phyloP scores from a whole-genome alignment of 2,329 filamentous ascomycete genomes.

The Calonectria ilicicola region DNA sequence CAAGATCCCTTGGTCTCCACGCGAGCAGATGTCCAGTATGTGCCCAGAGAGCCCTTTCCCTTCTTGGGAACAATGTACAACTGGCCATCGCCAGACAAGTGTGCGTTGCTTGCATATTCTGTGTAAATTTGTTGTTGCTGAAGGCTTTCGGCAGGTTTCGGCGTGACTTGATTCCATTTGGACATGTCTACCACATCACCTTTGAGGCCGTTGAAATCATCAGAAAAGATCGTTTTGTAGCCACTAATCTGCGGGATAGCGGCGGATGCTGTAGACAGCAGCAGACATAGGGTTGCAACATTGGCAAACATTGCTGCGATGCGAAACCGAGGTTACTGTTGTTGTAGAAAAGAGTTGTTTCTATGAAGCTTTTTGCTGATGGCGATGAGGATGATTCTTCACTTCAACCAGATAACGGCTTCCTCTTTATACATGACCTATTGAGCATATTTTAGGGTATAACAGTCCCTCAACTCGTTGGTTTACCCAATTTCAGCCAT shows the following conservation, averaged over 20 bases:
- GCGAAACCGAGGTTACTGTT: neutral
- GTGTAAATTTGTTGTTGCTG: neutral
- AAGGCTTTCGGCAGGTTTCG: neutral
- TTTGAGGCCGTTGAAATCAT: neutral
- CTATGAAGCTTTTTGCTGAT: no score
- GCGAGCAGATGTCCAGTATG: constrained; percentile 1
- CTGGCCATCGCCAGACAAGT: constrained; percentile 1
- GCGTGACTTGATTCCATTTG: neutral
- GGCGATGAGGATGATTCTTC: no score
- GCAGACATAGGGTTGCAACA: neutral
- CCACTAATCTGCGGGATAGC: neutral
- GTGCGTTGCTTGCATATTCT: neutral
- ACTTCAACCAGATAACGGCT: neutral
- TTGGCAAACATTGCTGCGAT: neutral
- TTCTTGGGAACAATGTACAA: constrained; percentile 9
- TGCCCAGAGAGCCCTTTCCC: neutral
- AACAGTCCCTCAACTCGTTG: neutral
- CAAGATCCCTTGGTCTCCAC: neutral
- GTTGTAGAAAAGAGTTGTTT: neutral
- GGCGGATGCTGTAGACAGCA: neutral
- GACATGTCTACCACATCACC: neutral
- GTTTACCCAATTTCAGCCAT: neutral
- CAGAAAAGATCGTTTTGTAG: neutral
- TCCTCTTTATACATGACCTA: neutral
- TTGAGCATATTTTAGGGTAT: neutral